Percentiles rank a stretch among this genome's conserved stretches.
Conservation (phyloP, 768 basidiomycete species). For the Hirschioporus abietinus region DNA sequence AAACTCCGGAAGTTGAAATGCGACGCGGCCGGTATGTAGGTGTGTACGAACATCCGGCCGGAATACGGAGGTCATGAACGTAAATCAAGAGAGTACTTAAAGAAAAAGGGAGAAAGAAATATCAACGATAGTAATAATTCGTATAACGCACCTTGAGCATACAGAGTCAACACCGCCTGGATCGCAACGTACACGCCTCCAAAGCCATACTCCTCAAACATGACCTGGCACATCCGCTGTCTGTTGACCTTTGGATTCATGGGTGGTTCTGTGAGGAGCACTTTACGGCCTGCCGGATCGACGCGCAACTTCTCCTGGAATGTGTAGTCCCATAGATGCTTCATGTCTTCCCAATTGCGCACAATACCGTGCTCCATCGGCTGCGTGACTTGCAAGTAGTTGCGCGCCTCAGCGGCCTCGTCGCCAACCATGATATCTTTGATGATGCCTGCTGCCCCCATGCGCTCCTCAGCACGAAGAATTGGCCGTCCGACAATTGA, state of each 20-base stretch:
- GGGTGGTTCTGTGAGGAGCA: slow-evolving; percentile 94
- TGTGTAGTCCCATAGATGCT: slow-evolving; percentile 96
- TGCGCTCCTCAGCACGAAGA: slow-evolving; percentile 93
- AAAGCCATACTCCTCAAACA: slow-evolving; percentile 99
- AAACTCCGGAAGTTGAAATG: not conserved
- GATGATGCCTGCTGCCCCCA: slow-evolving; percentile 70
- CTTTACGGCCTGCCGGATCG: slow-evolving; percentile 80
- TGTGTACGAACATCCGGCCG: not conserved
- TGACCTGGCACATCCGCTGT: slow-evolving; percentile 92
- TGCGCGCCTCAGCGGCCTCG: slow-evolving; percentile 90
- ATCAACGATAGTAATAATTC: too few species aligned
- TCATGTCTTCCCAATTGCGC: slow-evolving; percentile 99
- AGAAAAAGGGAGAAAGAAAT: too few species aligned
- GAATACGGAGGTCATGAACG: not conserved
- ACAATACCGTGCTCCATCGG: slow-evolving; percentile 99
- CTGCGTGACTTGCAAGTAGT: slow-evolving; percentile 93
- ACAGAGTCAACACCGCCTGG: slow-evolving; percentile 95
- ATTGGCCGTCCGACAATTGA: slow-evolving; percentile 97
- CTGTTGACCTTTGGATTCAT: slow-evolving; percentile 97
- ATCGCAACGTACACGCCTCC: slow-evolving; percentile 96
- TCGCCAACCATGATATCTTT: slow-evolving; percentile 99
- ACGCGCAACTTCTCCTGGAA: slow-evolving; percentile 93
- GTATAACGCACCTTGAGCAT: slow-evolving; percentile 82
- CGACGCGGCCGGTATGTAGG: not conserved
- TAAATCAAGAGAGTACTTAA: not conserved